Base-by-base conservation (phyloP, 129 eudicot species). In the Scalesia atractyloides region DNA sequence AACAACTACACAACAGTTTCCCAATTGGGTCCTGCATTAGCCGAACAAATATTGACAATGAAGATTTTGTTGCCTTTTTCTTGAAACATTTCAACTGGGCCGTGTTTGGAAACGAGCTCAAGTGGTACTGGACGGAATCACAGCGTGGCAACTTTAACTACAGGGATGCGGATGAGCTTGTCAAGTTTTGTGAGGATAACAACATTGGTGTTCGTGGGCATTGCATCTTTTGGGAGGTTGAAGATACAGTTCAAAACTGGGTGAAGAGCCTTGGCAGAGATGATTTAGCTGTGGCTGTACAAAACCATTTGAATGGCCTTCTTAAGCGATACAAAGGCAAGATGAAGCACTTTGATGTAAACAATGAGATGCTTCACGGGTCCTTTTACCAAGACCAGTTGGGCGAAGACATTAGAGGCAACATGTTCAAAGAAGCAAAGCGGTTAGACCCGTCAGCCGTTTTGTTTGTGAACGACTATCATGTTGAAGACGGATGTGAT, bases 141-240 rank as follows among this genome's bases (percentile, higher is more conserved):
- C 79, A 89, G 49, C 79, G 76, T 57, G 92, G 90, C 8, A 78
- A 76, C 16, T 57, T 87, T 22, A 93, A 89, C 82, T 87, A 93
- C 83, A 80, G 69, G 49, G 98, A 89, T 26, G 90, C 96, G 1
- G 96, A 89, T 14, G 96, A 87, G 44, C 84, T 93, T 61, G 56
- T 93, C 71, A 80, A 80, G 77, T 78, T 89, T 36, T 89, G 96
- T 54, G 57, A 66, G 34, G 69, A 64, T 47, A 79, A 84, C 75
- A 82, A 81, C 74, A 89, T 93, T 58, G 61, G 66, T 37, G 77
- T 76, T 19, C 90, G 96, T 2, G 96, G 98, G 30, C 98, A 93
- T 73, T 93, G 98, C 70, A 87, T 93, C 77, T 93, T 93, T 76
- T 89, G 96, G 98, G 98, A 92, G 59, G 98, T 89, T 17, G 92